Evolutionary conservation across 1,139 yeast genomes (phyloP), one percentile per base, ranked within the genome.

Genomic region (Eremothecium coryli): DNA sequence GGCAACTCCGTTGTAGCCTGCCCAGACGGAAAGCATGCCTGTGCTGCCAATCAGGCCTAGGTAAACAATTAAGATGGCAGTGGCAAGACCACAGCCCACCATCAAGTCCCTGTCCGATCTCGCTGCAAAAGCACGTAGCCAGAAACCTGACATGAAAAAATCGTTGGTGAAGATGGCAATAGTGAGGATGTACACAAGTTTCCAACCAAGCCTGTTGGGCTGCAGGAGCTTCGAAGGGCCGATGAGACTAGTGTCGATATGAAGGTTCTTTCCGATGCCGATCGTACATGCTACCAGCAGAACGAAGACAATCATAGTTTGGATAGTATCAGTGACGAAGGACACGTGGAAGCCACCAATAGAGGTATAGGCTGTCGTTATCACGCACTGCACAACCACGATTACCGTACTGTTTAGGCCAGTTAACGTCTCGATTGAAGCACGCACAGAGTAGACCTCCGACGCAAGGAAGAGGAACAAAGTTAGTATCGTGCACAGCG

Each of bases 61-160:
- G 40, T 85, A 68, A 14, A 67, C 64, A 38, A 81, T 73, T 28
- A 77, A 65, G 23, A 81, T 70, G 39, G 81, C 53, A 0, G 90
- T 70, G 1, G 95, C 94, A 40, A 86, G 61, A 2, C 76, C 65
- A 36, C 88, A 74, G 15, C 93, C 93, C 46, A 82, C 71, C 58
- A 71, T 61, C 49, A 88, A 67, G 52, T 86, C 95, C 48, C 67
- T 74, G 58, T 85, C 74, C 8, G 86, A 64, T 43, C 74, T 73
- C 11, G 95, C 79, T 3, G 97, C 95, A 65, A 88, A 88, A 0
- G 97, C 82, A 52, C 97, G 70, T 45, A 88, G 64, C 97, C 97
- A 88, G 56, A 86, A 86, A 0, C 95, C 95, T 23, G 94, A 74
- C 70, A 88, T 65, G 58, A 88, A 86, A 52, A 88, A 76, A 54